Evolutionary conservation across 352 stramenopile genomes (phyloP).

Genomic region (Phytophthora hybrid): DNA sequence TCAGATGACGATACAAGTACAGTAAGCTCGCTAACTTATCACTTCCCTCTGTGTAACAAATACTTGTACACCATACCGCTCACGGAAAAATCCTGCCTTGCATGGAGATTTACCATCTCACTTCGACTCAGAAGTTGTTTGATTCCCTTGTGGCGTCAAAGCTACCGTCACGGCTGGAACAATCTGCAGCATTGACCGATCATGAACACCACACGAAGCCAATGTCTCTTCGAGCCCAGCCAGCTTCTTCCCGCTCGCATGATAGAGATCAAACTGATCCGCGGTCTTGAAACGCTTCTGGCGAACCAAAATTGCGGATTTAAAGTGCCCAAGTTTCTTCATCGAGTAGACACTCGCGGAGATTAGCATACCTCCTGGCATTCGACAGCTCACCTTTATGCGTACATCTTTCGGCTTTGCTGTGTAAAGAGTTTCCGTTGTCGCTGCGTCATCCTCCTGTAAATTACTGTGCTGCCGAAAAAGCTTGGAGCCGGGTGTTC

Average conservation of each 20-base stretch:
- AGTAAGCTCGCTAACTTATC: no score
- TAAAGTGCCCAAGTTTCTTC: constrained; percentile 65
- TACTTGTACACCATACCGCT: no score
- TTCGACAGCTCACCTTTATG: constrained; percentile 60
- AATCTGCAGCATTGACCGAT: constrained; percentile 58
- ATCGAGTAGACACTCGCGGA: constrained; percentile 48
- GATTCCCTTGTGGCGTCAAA: constrained; percentile 11
- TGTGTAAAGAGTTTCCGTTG: constrained; percentile 1
- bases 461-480: constrained; percentile 15
- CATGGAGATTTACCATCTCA: neutral
- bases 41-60: no score
- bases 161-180: constrained; percentile 29
- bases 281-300: constrained; percentile 57
- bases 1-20: no score
- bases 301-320: constrained; percentile 44
- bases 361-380: constrained; percentile 65
- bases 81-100: no score
- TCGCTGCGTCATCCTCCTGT: constrained; percentile 18
- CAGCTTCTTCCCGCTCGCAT: constrained; percentile 50
- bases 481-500: constrained; percentile 13
- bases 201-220: constrained; percentile 38
- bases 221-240: constrained; percentile 49
- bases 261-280: constrained; percentile 65
- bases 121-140: neutral
- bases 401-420: constrained; percentile 31